phyloP scores from a whole-genome alignment of 2,329 filamentous ascomycete species.

The Didymella lethalis region DNA sequence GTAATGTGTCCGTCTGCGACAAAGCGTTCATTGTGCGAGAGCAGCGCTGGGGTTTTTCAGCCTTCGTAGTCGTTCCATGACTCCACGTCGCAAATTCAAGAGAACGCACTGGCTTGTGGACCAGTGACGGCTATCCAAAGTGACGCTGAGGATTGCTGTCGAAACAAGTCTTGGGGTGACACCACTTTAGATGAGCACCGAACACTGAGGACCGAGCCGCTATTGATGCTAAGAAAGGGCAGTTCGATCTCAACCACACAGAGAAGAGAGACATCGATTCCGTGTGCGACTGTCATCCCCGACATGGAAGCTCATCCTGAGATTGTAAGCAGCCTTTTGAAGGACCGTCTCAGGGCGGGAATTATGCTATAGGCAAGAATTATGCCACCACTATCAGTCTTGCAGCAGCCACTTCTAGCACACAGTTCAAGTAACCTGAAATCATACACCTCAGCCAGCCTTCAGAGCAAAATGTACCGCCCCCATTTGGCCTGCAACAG shows the following conservation, averaged over 20 bases:
- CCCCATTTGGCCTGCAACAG: neutral
- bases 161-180: neutral
- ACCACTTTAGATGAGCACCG: neutral
- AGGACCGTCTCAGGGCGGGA: neutral
- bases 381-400: neutral
- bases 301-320: neutral
- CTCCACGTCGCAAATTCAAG: neutral
- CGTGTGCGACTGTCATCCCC: neutral
- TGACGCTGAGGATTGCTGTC: neutral
- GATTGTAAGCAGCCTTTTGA: neutral
- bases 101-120: neutral
- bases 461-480: neutral
- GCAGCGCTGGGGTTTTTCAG: neutral
- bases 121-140: neutral
- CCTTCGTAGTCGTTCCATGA: neutral
- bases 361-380: too few species aligned
- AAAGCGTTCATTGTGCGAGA: neutral
- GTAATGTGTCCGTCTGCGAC: neutral
- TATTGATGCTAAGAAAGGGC: slow-evolving; percentile 7
- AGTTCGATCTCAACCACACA: neutral
- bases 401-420: neutral
- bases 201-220: neutral
- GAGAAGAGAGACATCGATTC: neutral
- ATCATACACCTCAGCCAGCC: slow-evolving; percentile 5
- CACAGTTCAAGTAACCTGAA: neutral